phyloP scores from a whole-genome alignment of 345 rosid genomes.

The Jatropha curcas region DNA sequence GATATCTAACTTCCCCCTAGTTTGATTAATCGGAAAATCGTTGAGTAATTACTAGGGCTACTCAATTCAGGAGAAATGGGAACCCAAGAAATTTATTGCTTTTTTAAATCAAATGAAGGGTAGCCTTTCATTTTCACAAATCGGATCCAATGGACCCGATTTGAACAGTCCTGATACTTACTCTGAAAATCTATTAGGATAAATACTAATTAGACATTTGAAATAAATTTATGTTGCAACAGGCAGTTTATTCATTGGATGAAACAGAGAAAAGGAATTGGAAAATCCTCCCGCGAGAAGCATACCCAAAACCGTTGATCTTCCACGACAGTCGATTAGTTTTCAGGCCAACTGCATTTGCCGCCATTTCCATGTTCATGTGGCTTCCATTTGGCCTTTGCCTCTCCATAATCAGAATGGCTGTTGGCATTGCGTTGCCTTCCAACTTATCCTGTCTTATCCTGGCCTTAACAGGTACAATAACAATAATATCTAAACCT shows the following conservation, averaged over 20 bases:
- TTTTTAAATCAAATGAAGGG: no score
- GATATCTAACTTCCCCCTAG: no score
- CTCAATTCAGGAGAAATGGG: no score
- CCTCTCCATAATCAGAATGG: constrained; percentile 41
- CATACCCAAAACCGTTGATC: constrained; percentile 59
- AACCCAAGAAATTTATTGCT: no score
- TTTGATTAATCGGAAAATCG: no score
- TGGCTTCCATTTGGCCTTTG: constrained; percentile 64
- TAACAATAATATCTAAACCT: constrained; percentile 26
- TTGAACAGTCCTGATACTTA: no score
- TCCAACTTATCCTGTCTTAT: constrained; percentile 38
- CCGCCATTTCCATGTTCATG: constrained; percentile 55
- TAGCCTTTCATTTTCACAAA: no score
- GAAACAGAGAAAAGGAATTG: constrained; percentile 57
- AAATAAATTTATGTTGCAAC: constrained; percentile 7
- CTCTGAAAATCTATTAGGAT: no score
- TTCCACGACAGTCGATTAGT: constrained; percentile 87
- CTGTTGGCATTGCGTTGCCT: constrained; percentile 47
- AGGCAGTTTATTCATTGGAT: constrained; percentile 59
- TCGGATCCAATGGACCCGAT: no score
- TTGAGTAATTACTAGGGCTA: no score
- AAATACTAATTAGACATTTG: no score
- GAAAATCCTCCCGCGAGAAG: constrained; percentile 44
- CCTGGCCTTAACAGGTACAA: constrained; percentile 38
- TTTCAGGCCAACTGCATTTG: constrained; percentile 46